Conservation (phyloP, 331 rosid genomes). For the Rosa hybrid region DNA sequence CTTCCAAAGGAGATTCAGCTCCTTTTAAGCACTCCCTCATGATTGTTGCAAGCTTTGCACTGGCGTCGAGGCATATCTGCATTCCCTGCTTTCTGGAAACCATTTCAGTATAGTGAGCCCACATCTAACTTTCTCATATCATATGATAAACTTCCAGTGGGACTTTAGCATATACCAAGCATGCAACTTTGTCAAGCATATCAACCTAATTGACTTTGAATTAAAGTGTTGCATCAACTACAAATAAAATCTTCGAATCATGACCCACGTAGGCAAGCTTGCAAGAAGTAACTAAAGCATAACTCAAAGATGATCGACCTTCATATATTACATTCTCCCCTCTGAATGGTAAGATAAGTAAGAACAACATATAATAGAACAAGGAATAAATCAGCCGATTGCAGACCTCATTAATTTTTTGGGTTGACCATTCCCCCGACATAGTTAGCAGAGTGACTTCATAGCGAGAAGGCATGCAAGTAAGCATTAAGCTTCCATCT, state of each 20-base stretch:
- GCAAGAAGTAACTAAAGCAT: too few species aligned
- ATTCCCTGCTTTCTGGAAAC: constrained; percentile 61
- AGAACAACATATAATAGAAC: neutral
- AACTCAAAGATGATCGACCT: neutral
- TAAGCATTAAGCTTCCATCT: constrained; percentile 85
- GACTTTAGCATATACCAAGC: neutral
- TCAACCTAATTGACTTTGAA: neutral
- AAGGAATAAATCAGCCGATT: neutral
- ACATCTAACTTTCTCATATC: neutral
- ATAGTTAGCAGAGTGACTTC: constrained; percentile 93
- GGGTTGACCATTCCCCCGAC: constrained; percentile 89
- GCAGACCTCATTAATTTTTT: constrained; percentile 77
- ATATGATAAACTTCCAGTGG: neutral
- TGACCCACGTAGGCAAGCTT: too few species aligned
- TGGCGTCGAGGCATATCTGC: constrained; percentile 92
- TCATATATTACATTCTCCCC: neutral
- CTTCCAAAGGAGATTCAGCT: constrained; percentile 52
- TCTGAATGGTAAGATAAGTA: neutral
- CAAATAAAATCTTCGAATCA: neutral
- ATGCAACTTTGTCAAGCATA: neutral
- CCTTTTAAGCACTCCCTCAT: constrained; percentile 86
- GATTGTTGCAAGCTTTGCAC: constrained; percentile 73
- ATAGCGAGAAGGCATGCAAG: constrained; percentile 90
- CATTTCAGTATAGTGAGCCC: neutral
- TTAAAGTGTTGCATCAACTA: neutral